phyloP scores from a whole-genome alignment of 2,329 filamentous ascomycete species.

The Cryphonectria carpinicola region DNA sequence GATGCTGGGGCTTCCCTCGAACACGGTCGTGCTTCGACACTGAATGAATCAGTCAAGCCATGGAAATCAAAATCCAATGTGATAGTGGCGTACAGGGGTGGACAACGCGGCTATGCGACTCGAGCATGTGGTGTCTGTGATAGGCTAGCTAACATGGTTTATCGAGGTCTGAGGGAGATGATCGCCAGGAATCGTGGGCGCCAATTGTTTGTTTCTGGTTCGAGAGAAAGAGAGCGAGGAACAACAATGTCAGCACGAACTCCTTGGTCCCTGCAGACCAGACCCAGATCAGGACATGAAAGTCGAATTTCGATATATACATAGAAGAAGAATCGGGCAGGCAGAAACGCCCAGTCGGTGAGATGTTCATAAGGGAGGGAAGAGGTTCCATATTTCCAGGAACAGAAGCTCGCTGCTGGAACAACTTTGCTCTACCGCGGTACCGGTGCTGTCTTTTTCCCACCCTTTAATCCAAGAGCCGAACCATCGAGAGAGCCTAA shows the following conservation, averaged over 20 bases:
- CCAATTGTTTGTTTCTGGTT: no score
- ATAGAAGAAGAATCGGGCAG: background rate
- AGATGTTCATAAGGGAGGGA: background rate
- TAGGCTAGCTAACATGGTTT: background rate
- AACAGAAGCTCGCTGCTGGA: background rate
- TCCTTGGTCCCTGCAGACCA: background rate
- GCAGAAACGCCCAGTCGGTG: constrained; percentile 2
- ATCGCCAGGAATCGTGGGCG: background rate
- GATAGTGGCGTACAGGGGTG: background rate
- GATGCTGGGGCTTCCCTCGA: background rate
- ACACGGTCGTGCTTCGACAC: background rate
- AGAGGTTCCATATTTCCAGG: background rate
- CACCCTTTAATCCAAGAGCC: background rate
- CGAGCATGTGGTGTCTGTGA: background rate
- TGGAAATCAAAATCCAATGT: background rate
- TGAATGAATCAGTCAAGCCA: background rate
- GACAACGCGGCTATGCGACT: background rate
- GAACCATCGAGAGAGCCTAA: background rate
- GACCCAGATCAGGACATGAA: background rate
- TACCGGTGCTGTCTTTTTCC: background rate
- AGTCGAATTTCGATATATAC: background rate
- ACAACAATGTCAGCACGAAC: background rate
- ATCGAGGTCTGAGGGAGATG: background rate
- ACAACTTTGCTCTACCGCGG: background rate
- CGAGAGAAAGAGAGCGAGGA: no score